These are phyloP conservation scores for Rutstroemia sp. DNA, from an alignment of 2,329 filamentous ascomycete genomes.

Conservation along the genomic window DNA sequence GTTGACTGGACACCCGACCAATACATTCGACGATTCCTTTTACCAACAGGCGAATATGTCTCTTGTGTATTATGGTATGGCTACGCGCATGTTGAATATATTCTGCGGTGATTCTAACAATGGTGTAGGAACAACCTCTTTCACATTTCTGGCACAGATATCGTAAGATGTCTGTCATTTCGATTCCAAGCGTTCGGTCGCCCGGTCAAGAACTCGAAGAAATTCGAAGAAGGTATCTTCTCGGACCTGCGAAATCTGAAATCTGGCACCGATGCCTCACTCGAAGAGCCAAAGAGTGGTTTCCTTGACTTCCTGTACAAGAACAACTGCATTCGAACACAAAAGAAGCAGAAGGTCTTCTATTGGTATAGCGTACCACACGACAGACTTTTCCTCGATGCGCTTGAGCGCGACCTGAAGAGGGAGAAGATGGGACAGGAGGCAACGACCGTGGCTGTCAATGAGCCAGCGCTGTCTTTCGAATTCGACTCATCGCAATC, in stretches of 20 bases:
- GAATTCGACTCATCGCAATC: conserved; percentile 99
- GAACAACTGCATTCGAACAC: conserved; percentile 99
- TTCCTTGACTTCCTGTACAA: conserved; percentile 99
- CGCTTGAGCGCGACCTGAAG: conserved; percentile 93
- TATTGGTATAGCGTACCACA: conserved; percentile 99
- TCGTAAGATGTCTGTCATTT: conserved; percentile 95
- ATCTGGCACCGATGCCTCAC: conserved; percentile 92
- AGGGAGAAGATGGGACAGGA: conserved; percentile 99
- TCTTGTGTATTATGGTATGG: conserved; percentile 88
- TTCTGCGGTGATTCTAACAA: conserved; percentile 23
- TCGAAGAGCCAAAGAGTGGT: conserved; percentile 97
- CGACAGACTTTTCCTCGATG: conserved; percentile 94
- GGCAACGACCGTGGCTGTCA: conserved; percentile 91
- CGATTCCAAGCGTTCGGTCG: conserved; percentile 97
- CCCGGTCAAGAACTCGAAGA: conserved; percentile 98
- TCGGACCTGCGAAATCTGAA: conserved; percentile 97
- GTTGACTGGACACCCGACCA: conserved; percentile 97
- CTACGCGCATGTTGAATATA: conserved; percentile 12
- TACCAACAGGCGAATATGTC: conserved; percentile 97
- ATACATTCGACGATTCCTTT: conserved; percentile 89
- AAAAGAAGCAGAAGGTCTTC: conserved; percentile 99
- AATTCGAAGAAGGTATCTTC: conserved; percentile 99
- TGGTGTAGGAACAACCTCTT: conserved; percentile 84
- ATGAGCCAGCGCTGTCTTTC: conserved; percentile 94
- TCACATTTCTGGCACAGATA: conserved; percentile 97